These are phyloP conservation scores for Coemansia sp. DNA, from an alignment of 192 early-diverging fungal genomes.

Conservation along the genomic window DNA sequence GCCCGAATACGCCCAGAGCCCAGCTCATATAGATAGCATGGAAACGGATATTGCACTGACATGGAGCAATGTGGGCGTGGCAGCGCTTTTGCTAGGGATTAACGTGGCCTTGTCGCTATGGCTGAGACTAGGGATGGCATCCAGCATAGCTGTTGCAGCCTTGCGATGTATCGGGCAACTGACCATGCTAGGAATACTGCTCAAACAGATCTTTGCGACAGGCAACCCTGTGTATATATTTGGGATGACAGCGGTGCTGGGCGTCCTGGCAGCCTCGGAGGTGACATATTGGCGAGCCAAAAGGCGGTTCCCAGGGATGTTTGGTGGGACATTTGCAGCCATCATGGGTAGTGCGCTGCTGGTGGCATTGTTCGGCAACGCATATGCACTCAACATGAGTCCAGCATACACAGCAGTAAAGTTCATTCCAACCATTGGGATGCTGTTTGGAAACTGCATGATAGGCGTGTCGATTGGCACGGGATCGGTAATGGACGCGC, in stretches of 20 bases:
- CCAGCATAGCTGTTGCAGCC: slow-evolving; percentile 64
- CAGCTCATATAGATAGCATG: background rate
- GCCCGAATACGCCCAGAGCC: background rate
- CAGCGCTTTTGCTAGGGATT: slow-evolving; percentile 59
- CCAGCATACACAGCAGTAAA: slow-evolving; percentile 70
- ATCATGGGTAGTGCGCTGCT: slow-evolving; percentile 33
- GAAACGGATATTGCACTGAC: slow-evolving; percentile 9
- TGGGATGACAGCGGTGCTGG: slow-evolving; percentile 58
- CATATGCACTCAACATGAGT: slow-evolving; percentile 63
- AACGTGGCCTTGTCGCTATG: slow-evolving; percentile 61
- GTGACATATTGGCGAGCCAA: slow-evolving; percentile 69
- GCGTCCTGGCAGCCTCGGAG: slow-evolving; percentile 64
- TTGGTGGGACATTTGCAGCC: slow-evolving; percentile 50
- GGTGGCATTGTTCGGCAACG: slow-evolving; percentile 31
- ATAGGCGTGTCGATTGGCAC: slow-evolving; percentile 68
- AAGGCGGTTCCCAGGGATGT: slow-evolving; percentile 71
- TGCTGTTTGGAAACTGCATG: slow-evolving; percentile 83
- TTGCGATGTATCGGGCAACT: slow-evolving; percentile 76
- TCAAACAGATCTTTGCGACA: slow-evolving; percentile 66
- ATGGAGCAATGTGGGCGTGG: slow-evolving; percentile 61
- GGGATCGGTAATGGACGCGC: slow-evolving; percentile 58
- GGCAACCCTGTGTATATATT: slow-evolving; percentile 61
- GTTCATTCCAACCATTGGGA: slow-evolving; percentile 87
- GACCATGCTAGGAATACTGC: slow-evolving; percentile 65
- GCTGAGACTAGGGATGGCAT: slow-evolving; percentile 66